These are phyloP conservation scores for Goniomonas avonlea DNA, from an alignment of 78 protist genomes.

Conservation along the genomic window DNA sequence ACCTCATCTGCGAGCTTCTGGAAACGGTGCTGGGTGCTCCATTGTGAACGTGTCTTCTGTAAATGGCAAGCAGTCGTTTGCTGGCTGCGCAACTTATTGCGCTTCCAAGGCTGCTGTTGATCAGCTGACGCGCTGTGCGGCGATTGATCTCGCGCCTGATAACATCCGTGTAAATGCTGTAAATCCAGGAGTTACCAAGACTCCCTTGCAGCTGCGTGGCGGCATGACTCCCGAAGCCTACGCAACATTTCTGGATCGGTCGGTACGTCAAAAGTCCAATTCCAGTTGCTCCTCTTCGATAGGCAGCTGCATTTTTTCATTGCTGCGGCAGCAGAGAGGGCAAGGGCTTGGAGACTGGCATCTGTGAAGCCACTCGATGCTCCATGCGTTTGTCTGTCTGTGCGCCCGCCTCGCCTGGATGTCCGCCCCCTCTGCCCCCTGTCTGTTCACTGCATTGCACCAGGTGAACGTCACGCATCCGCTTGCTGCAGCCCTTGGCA, in stretches of 20 bases:
- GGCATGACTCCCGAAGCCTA: constrained; percentile 22
- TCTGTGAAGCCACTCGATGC: too few relatives aligned
- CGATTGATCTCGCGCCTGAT: constrained; percentile 27
- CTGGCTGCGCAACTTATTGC: constrained; percentile 19
- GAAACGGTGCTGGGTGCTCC: neutral
- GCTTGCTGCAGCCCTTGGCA: neutral
- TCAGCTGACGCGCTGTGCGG: constrained; percentile 25
- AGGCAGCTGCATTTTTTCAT: too few relatives aligned
- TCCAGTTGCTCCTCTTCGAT: too few relatives aligned
- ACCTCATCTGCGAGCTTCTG: neutral
- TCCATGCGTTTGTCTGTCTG: too few relatives aligned
- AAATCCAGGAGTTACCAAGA: constrained; percentile 27
- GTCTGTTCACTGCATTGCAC: too few relatives aligned
- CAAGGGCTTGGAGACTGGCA: too few relatives aligned
- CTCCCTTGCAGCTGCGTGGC: constrained; percentile 9
- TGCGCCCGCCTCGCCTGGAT: too few relatives aligned
- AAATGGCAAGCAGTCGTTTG: constrained; percentile 7
- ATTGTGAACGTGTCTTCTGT: constrained; percentile 31
- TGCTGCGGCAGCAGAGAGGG: too few relatives aligned
- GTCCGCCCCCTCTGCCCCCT: too few relatives aligned
- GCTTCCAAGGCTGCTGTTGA: constrained; percentile 30
- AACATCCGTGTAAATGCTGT: constrained; percentile 34
- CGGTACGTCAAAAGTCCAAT: too few relatives aligned
- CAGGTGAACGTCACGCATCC: constrained; percentile 23
- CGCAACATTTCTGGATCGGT: neutral